Evolutionary conservation across 192 early-diverging fungal genomes (phyloP).

Genomic region (Entomortierella chlamydospora): DNA sequence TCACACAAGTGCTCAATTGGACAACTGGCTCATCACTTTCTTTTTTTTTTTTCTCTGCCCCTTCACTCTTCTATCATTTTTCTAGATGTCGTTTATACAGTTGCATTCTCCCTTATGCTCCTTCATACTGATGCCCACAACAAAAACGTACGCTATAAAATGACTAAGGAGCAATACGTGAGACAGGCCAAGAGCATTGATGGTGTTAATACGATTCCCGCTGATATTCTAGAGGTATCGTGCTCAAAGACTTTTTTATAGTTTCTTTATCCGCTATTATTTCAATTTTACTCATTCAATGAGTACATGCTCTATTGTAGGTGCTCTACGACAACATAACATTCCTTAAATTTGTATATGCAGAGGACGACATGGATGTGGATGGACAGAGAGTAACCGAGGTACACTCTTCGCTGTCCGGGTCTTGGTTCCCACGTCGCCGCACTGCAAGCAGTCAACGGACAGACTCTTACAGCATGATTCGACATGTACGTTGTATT

Average conservation of each 20-base stretch:
- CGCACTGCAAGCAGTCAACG: conserved; percentile 32
- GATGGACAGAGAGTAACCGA: conserved; percentile 49
- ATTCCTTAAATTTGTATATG: conserved; percentile 65
- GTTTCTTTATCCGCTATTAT: neutral
- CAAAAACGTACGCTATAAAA: conserved; percentile 81
- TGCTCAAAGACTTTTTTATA: conserved; percentile 3
- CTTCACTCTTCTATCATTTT: neutral
- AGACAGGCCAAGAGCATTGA: conserved; percentile 76
- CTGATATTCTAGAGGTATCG: conserved; percentile 78
- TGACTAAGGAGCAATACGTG: conserved; percentile 85
- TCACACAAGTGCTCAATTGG: neutral
- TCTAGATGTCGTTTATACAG: conserved; percentile 76
- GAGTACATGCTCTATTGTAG: conserved; percentile 22
- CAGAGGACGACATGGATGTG: conserved; percentile 62
- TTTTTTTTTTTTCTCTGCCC: conserved; percentile 2
- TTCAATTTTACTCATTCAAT: neutral
- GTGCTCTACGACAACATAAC: conserved; percentile 71
- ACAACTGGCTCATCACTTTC: neutral
- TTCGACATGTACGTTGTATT: conserved; percentile 52
- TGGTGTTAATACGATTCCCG: conserved; percentile 69
- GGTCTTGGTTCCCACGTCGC: conserved; percentile 44
- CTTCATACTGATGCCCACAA: conserved; percentile 92
- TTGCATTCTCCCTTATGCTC: conserved; percentile 85
- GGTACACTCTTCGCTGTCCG: conserved; percentile 19
- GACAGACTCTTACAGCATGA: conserved; percentile 56